Evolutionary conservation across 495 filamentous ascomycete genomes (phyloP).

Genomic region (Aspergillus ellipticus): DNA sequence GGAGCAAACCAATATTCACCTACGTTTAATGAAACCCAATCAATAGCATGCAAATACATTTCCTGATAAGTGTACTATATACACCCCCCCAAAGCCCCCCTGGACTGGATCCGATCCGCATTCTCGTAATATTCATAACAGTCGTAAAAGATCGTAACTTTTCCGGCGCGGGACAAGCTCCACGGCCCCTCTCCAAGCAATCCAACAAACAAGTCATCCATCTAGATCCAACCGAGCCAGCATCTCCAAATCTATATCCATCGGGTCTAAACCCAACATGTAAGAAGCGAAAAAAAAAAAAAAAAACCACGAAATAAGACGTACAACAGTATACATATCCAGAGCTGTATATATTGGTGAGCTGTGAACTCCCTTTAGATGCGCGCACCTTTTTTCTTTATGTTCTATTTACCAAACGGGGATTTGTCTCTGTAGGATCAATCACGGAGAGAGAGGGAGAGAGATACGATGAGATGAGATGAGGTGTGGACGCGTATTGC

Average conservation of each 20-base stretch:
- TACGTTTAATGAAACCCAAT: no score
- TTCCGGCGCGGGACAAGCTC: neutral
- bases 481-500: no score
- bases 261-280: neutral
- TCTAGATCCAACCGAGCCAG: neutral
- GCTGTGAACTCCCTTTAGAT: neutral
- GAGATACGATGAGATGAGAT: no score
- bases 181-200: neutral
- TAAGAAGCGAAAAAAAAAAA: neutral
- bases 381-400: neutral
- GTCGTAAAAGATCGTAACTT: neutral
- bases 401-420: slow-evolving; percentile 9
- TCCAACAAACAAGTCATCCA: neutral
- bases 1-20: no score
- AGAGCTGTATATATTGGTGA: slow-evolving; percentile 11
- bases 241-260: neutral
- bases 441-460: no score
- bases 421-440: no score
- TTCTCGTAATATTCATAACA: neutral
- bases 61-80: neutral
- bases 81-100: neutral
- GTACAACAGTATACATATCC: neutral
- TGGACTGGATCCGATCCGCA: neutral
- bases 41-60: neutral
- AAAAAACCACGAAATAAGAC: no score